These are phyloP conservation scores for Boletus mariae DNA, from an alignment of 1,284 basidiomycete genomes.

Conservation along the genomic window DNA sequence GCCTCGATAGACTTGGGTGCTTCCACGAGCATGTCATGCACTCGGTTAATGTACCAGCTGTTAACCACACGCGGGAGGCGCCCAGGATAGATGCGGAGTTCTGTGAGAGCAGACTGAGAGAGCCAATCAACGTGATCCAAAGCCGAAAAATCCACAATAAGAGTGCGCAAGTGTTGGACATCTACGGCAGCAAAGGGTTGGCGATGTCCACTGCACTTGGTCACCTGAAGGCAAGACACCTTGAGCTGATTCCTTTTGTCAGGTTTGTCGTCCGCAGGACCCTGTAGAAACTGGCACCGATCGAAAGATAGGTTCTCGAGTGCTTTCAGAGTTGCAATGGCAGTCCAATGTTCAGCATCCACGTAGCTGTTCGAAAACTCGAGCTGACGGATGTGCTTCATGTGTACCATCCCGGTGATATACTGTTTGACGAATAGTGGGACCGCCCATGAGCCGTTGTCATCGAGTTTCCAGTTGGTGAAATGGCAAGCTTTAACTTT, in stretches of 20 bases:
- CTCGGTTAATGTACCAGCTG: background rate
- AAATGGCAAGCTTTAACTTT: constrained; percentile 16
- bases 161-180: background rate
- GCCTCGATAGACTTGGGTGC: background rate
- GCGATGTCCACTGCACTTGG: fast-evolving
- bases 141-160: background rate
- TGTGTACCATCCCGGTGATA: constrained; percentile 10
- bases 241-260: constrained; percentile 3
- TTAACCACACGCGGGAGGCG: too few relatives aligned
- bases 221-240: constrained; percentile 4
- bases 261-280: background rate
- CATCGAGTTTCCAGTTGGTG: background rate
- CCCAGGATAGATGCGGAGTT: background rate
- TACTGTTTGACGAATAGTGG: background rate
- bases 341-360: constrained; percentile 12
- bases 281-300: background rate
- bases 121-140: background rate
- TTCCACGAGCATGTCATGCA: background rate
- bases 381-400: constrained; percentile 19
- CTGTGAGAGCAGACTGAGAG: background rate
- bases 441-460: background rate
- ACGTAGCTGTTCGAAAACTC: constrained; percentile 6
- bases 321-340: constrained; percentile 5
- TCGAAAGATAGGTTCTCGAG: constrained; percentile 18
- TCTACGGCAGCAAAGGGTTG: constrained; percentile 1